Conservation (phyloP, 108 stramenopile species). For the Cyclostephanos invisitatus region DNA sequence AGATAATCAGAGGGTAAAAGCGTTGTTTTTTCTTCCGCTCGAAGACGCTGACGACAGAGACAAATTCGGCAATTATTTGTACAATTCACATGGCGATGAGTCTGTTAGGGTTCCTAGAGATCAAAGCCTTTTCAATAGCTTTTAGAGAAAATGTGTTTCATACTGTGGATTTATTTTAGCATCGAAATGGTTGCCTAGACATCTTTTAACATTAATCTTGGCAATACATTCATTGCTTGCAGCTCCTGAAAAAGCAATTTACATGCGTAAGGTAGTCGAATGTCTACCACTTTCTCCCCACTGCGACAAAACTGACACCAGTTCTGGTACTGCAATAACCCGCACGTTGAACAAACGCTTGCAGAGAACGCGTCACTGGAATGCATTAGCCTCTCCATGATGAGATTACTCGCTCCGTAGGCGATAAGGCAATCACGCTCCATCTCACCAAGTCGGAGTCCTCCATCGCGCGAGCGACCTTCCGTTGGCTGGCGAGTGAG, state of each 20-base stretch:
- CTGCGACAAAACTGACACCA: conserved; percentile 98
- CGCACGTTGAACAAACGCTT: conserved; percentile 95
- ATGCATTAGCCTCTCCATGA: conserved; percentile 99
- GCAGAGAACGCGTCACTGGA: conserved; percentile 98
- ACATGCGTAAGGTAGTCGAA: conserved; percentile 97
- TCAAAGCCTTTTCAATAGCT: too few species aligned
- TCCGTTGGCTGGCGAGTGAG: conserved; percentile 99
- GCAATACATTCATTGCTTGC: conserved; percentile 95
- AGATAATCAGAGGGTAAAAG: background rate
- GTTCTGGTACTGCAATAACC: conserved; percentile 91
- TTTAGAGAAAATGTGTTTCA: too few species aligned
- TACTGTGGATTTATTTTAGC: conserved; percentile 1
- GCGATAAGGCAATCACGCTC: conserved; percentile 99
- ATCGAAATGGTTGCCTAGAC: conserved; percentile 40
- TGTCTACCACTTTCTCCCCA: conserved; percentile 89
- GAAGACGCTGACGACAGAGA: background rate
- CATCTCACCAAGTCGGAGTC: conserved; percentile 97
- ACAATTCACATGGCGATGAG: too few species aligned
- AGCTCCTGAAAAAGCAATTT: conserved; percentile 99
- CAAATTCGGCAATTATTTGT: too few species aligned
- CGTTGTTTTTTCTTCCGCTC: background rate
- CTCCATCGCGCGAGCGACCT: conserved; percentile 98
- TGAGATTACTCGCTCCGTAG: conserved; percentile 98
- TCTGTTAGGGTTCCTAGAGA: background rate
- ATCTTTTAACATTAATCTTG: conserved; percentile 80